A percentile compares a stretch with the other conserved stretches of the same genome.
phyloP scores from a whole-genome alignment of 1,139 yeast species.

The Scheffersomyces stambukii region DNA sequence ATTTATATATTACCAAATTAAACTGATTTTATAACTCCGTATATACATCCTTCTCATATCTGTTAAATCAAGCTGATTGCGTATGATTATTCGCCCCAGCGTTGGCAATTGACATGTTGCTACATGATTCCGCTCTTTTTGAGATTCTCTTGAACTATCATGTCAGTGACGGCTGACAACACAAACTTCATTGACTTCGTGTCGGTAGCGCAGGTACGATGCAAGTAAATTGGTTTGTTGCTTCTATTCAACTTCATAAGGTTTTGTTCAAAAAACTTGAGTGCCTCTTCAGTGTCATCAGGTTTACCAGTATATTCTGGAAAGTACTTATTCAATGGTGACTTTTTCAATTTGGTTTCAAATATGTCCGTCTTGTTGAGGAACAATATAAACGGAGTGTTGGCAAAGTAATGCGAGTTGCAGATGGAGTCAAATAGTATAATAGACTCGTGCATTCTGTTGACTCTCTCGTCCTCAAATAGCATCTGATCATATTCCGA shows the following conservation, averaged over 20 bases:
- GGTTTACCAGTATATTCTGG: constrained; percentile 67
- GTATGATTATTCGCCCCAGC: background rate
- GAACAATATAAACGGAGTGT: constrained; percentile 86
- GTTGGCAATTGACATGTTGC: background rate
- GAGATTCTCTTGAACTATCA: constrained; percentile 79
- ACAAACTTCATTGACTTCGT: constrained; percentile 84
- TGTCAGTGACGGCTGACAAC: constrained; percentile 86
- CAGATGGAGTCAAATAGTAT: constrained; percentile 79
- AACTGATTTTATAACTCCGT: too few relatives aligned
- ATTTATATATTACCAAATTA: too few relatives aligned
- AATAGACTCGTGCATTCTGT: constrained; percentile 88
- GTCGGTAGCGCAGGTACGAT: constrained; percentile 95
- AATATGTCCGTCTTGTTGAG: constrained; percentile 85
- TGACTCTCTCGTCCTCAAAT: constrained; percentile 85
- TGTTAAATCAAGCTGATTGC: background rate
- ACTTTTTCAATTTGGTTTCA: constrained; percentile 59
- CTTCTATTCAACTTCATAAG: constrained; percentile 61
- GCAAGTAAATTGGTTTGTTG: constrained; percentile 78
- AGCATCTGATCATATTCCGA: constrained; percentile 90
- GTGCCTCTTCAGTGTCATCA: constrained; percentile 61
- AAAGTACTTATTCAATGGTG: constrained; percentile 65
- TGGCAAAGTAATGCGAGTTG: constrained; percentile 78
- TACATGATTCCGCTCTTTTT: constrained; percentile 77
- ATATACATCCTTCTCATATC: background rate
- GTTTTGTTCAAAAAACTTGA: constrained; percentile 61